These are phyloP conservation scores for Rhodocollybia butyracea DNA, from an alignment of 768 basidiomycete species.

Conservation along the genomic window DNA sequence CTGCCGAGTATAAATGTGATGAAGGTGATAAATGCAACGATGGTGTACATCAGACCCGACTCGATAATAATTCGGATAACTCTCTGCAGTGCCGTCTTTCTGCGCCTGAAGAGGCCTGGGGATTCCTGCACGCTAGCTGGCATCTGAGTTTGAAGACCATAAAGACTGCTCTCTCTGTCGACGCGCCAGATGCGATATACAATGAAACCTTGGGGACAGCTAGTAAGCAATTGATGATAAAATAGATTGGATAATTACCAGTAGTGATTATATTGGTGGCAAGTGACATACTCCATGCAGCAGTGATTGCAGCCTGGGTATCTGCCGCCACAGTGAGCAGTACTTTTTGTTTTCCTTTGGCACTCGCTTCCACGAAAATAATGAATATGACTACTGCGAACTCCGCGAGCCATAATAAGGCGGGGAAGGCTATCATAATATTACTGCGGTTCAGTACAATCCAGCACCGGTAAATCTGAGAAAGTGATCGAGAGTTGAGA, in stretches of 20 bases:
- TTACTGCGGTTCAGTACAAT: constrained; percentile 2
- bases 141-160: neutral
- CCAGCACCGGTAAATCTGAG: constrained; percentile 14
- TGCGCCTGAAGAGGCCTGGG: neutral
- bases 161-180: constrained; percentile 5
- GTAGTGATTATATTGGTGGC: constrained; percentile 10
- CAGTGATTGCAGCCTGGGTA: constrained; percentile 6
- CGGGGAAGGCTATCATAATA: constrained; percentile 1
- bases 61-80: constrained; percentile 15
- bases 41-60: constrained; percentile 12
- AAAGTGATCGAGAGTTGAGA: neutral
- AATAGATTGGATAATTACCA: neutral
- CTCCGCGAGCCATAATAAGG: constrained; percentile 2
- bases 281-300: constrained; percentile 7
- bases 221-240: neutral
- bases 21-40: constrained; percentile 8
- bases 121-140: neutral
- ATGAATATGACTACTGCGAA: constrained; percentile 3
- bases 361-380: constrained; percentile 9
- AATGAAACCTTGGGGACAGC: constrained; percentile 3
- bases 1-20: constrained; percentile 4
- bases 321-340: neutral
- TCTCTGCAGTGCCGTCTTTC: constrained; percentile 8
- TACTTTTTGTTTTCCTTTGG: neutral
- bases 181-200: constrained; percentile 13